Conservation (phyloP, 2,329 filamentous ascomycete species). For the Gyromitra esculenta region DNA sequence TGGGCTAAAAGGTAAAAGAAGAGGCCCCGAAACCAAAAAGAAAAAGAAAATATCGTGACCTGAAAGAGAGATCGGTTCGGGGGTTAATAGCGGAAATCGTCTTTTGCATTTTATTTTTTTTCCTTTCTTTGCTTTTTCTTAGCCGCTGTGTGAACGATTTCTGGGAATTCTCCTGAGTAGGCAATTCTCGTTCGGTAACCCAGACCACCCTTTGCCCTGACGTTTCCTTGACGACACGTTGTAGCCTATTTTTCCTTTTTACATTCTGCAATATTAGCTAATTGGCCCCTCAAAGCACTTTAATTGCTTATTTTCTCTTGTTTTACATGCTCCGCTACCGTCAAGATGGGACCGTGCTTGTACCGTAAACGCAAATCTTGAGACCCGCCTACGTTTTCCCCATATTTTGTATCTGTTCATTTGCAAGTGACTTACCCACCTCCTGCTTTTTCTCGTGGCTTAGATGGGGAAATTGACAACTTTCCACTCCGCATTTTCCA, state of each 20-base stretch:
- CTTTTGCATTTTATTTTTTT: not conserved
- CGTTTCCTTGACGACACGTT: not conserved
- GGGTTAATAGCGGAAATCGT: slow-evolving; percentile 37
- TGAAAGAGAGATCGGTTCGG: slow-evolving; percentile 30
- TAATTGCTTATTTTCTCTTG: slow-evolving; percentile 29
- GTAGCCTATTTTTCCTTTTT: slow-evolving; percentile 12
- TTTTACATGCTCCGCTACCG: slow-evolving; percentile 28
- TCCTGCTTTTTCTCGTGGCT: slow-evolving; percentile 31
- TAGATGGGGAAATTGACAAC: slow-evolving; percentile 28
- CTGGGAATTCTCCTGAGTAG: slow-evolving; percentile 29
- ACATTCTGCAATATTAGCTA: slow-evolving; percentile 38
- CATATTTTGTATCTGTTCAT: slow-evolving; percentile 20
- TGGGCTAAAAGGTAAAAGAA: slow-evolving; percentile 44
- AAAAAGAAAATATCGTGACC: slow-evolving; percentile 38
- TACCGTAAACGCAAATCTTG: slow-evolving; percentile 25
- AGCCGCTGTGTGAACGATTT: slow-evolving; percentile 9
- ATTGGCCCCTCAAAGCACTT: slow-evolving; percentile 23
- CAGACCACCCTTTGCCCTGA: slow-evolving; percentile 6
- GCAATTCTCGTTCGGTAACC: slow-evolving; percentile 24
- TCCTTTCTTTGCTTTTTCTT: slow-evolving; percentile 39
- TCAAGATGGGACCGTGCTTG: slow-evolving; percentile 36
- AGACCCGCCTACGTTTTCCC: slow-evolving; percentile 24
- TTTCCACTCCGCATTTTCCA: slow-evolving; percentile 32
- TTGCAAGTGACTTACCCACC: not conserved
- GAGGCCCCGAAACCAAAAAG: slow-evolving; percentile 24